phyloP scores from a whole-genome alignment of 2,329 filamentous ascomycete genomes.

The Ceratocystis variospora region DNA sequence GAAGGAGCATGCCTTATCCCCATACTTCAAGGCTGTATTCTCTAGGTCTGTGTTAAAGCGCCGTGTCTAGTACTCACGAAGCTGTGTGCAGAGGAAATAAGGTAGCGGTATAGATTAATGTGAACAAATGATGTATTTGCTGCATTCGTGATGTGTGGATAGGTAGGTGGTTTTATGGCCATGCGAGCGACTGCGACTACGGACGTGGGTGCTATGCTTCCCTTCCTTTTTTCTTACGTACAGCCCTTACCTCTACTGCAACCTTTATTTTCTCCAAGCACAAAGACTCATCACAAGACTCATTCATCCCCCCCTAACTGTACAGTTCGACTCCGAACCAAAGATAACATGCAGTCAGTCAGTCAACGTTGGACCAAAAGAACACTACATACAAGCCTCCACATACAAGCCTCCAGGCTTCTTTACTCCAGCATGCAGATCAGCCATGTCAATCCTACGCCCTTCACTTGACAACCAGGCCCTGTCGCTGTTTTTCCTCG shows the following conservation, averaged over 20 bases:
- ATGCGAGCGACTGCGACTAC: neutral
- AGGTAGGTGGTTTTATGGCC: neutral
- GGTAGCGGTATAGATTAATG: too few relatives aligned
- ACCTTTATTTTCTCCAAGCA: neutral
- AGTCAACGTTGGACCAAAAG: neutral
- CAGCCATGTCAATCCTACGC: constrained; percentile 13
- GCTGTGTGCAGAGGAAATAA: too few relatives aligned
- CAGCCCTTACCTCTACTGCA: neutral
- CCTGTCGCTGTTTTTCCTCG: neutral
- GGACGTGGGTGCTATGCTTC: neutral
- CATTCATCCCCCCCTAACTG: neutral
- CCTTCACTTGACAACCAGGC: constrained; percentile 14
- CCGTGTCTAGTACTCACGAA: neutral
- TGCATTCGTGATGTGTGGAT: neutral
- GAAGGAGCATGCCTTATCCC: neutral
- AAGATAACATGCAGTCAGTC: neutral
- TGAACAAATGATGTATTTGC: neutral
- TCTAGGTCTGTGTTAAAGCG: neutral
- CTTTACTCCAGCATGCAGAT: neutral
- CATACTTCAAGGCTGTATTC: neutral
- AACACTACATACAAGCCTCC: too few relatives aligned
- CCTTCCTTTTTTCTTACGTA: neutral
- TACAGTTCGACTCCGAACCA: neutral
- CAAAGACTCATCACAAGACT: constrained; percentile 6
- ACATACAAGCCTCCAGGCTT: neutral